A percentile compares a stretch with the other conserved stretches of the same genome.
Evolutionary conservation across 2,329 filamentous ascomycete genomes (phyloP).

Genomic region (Knufia petricola): DNA sequence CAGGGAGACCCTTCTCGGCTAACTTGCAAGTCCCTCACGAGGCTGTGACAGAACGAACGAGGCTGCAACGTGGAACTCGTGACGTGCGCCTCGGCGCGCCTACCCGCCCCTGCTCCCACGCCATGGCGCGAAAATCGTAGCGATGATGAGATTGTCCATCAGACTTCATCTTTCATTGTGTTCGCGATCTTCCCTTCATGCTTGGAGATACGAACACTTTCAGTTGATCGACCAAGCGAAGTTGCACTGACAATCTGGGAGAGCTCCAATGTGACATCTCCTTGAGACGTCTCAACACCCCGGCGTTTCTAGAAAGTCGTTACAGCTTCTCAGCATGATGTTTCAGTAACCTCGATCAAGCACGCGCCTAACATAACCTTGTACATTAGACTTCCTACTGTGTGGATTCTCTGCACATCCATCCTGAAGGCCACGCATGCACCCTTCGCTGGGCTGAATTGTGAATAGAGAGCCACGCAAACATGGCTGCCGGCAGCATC

Average conservation of each 20-base stretch:
- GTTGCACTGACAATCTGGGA: no score
- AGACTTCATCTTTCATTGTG: background rate
- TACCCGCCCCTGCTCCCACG: background rate
- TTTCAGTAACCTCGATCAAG: background rate
- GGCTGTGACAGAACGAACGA: background rate
- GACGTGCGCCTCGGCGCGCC: no score
- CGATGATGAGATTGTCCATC: background rate
- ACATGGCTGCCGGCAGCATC: conserved; percentile 7
- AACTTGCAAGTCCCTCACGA: no score
- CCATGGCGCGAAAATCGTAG: background rate
- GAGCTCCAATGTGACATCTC: background rate
- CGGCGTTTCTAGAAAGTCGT: background rate
- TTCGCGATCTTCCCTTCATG: no score
- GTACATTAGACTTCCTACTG: background rate
- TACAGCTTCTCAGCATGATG: conserved; percentile 4
- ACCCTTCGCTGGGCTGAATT: background rate
- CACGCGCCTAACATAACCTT: background rate
- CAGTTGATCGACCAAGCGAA: no score
- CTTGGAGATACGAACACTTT: no score
- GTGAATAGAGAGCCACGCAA: background rate
- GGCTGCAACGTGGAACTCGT: background rate
- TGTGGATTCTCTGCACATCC: background rate
- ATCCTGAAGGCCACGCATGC: background rate
- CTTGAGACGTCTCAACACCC: conserved; percentile 6
- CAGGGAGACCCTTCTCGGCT: no score